Percentiles rank a stretch among this genome's conserved stretches.
phyloP scores from a whole-genome alignment of 768 basidiomycete genomes.

The Amanita rimosa region DNA sequence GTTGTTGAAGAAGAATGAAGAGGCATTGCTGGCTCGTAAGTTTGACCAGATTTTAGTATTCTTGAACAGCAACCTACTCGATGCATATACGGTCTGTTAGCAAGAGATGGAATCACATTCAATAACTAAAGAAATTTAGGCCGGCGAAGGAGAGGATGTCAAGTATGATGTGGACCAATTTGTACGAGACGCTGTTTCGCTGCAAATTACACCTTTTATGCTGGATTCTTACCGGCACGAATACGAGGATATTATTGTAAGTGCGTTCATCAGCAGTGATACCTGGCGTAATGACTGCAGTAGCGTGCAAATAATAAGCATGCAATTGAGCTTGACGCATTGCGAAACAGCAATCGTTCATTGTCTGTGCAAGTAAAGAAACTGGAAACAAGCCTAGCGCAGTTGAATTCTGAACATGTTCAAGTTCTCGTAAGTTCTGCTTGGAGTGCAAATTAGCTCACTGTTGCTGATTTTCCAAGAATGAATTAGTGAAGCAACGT shows the following conservation, averaged over 20 bases:
- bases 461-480: conserved; percentile 28
- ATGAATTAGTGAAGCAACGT: conserved; percentile 83
- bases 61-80: conserved; percentile 73
- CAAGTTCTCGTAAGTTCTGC: conserved; percentile 43
- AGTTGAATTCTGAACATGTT: conserved; percentile 77
- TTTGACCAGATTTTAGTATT: conserved; percentile 88
- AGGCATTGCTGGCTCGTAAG: conserved; percentile 62
- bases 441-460: neutral
- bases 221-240: conserved; percentile 83
- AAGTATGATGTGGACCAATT: conserved; percentile 71
- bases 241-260: conserved; percentile 68
- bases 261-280: conserved; percentile 6
- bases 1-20: conserved; percentile 83
- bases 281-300: neutral
- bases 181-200: conserved; percentile 74
- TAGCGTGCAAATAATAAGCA: conserved; percentile 72
- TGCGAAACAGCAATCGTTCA: conserved; percentile 69
- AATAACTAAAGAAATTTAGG: conserved; percentile 16
- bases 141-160: conserved; percentile 16
- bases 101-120: neutral
- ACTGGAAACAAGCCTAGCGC: conserved; percentile 68
- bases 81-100: conserved; percentile 52
- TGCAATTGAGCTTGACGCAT: conserved; percentile 69
- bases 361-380: conserved; percentile 77
- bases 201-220: conserved; percentile 93